These are phyloP conservation scores for Exophiala mesophila DNA, from an alignment of 2,329 filamentous ascomycete species.

Conservation along the genomic window DNA sequence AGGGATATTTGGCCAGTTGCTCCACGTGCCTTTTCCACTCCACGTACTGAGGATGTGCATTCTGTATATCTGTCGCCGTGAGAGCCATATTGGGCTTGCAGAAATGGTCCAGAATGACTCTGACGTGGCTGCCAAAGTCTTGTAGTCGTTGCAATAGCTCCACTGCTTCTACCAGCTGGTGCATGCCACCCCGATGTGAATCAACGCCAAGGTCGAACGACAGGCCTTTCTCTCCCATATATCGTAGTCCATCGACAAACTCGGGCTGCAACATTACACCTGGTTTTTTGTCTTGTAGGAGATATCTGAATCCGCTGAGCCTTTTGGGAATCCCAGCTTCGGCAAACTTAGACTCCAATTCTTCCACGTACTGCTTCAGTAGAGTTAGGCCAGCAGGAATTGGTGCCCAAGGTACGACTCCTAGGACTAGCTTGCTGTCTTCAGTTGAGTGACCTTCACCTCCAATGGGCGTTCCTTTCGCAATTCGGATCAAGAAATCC, in stretches of 20 bases:
- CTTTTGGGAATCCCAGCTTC: constrained; percentile 59
- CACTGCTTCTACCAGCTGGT: constrained; percentile 66
- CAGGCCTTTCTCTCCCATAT: constrained; percentile 59
- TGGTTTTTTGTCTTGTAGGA: constrained; percentile 70
- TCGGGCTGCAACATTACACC: constrained; percentile 59
- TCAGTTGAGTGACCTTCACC: constrained; percentile 54
- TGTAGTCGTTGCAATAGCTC: constrained; percentile 65
- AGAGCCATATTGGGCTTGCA: constrained; percentile 78
- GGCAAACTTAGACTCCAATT: constrained; percentile 54
- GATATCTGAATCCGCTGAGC: constrained; percentile 74
- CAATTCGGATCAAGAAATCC: constrained; percentile 61
- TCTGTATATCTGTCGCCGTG: constrained; percentile 18
- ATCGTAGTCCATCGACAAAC: constrained; percentile 63
- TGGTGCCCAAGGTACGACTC: constrained; percentile 81
- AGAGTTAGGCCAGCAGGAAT: constrained; percentile 58
- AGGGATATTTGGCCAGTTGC: constrained; percentile 58
- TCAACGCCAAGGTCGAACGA: constrained; percentile 83
- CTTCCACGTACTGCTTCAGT: constrained; percentile 61
- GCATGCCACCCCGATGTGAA: constrained; percentile 67
- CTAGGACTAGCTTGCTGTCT: constrained; percentile 57
- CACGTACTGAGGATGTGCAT: constrained; percentile 53
- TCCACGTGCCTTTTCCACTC: constrained; percentile 67
- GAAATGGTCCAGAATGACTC: constrained; percentile 75
- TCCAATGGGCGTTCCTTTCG: constrained; percentile 52
- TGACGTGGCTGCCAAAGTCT: constrained; percentile 53